Evolutionary conservation across 177 flowering plant genomes (phyloP), one percentile per base, ranked within the genome.

Genomic region (Vitis hybrid): DNA sequence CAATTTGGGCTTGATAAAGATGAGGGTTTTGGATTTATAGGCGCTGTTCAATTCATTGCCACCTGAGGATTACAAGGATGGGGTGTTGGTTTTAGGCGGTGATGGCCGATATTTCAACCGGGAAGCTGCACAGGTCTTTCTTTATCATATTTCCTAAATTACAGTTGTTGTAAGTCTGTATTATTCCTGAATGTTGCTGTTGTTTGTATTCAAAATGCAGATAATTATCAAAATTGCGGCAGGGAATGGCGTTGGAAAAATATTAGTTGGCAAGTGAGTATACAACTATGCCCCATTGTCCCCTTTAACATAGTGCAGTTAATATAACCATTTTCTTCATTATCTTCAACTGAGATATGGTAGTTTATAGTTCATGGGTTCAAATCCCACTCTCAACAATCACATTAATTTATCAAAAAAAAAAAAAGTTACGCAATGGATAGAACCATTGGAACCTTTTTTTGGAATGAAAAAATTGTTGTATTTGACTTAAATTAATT

Each of bases 41-140:
- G 93, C 99, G n/a, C 73, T 93, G 77, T 91, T 95, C 75, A 81
- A 93, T 80, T 95, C 99, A 1, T 78, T 95, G 79, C 94, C 91
- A 2, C 83, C 87, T 0, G 99, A 90, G 85, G 99, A 95, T 77
- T 95, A 82, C 80, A 80, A 87, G 78, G 80, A 85, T 73, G 98
- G 90, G 16, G 59, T 86, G 64, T 76, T 91, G 83, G 97, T 89
- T 4, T 83, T 95, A 65, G 99, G 84, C 52, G 82, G 84, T 11
- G 84, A 84, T 77, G 86, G 86, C 2, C 80, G 86, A 15, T 83
- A 83, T 58, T 83, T 83, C 55, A 83, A 83, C 65, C 56, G 65
- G 50, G 86, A 83, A 75, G 86, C 84, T 59, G 72, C 86, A 21
- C 86, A 83, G 82, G 86, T 83, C 4, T 14, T n/a, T 67, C 14